Conservation (phyloP, 1,139 yeast species). For the Pichia sp. region DNA sequence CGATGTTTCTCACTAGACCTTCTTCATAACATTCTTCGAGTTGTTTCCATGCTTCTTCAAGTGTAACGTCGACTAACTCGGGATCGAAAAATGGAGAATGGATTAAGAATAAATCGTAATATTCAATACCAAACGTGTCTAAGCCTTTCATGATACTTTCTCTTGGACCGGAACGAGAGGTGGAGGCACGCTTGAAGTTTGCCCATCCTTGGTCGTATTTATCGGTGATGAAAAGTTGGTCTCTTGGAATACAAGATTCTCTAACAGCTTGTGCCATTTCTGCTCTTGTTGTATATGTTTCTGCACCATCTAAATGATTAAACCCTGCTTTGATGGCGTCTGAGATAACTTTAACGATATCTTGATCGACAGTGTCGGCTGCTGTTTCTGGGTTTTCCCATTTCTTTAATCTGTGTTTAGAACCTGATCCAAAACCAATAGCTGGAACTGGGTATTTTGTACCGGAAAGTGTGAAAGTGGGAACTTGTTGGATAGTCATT, state of each 20-base stretch:
- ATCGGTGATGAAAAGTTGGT: slow-evolving; percentile 55
- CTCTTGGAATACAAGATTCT: slow-evolving; percentile 43
- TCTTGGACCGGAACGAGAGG: slow-evolving; percentile 29
- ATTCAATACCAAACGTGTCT: slow-evolving; percentile 37
- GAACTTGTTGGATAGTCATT: slow-evolving; percentile 11
- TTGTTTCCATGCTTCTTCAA: slow-evolving; percentile 37
- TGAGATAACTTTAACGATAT: slow-evolving; percentile 41
- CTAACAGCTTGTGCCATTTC: slow-evolving; percentile 55
- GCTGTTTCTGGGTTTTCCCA: slow-evolving; percentile 33
- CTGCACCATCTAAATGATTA: slow-evolving; percentile 60
- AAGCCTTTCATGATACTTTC: slow-evolving; percentile 39
- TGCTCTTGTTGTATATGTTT: slow-evolving; percentile 53
- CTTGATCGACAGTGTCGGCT: slow-evolving; percentile 31
- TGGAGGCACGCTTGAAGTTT: slow-evolving; percentile 28
- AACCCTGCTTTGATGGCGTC: slow-evolving; percentile 43
- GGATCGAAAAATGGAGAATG: slow-evolving; percentile 42
- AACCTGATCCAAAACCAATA: slow-evolving; percentile 52
- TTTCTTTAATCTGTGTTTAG: slow-evolving; percentile 56
- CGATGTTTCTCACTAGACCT: slow-evolving; percentile 38
- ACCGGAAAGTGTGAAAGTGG: slow-evolving; percentile 38
- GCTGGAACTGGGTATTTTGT: slow-evolving; percentile 37
- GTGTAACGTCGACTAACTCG: slow-evolving; percentile 37
- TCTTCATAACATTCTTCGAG: slow-evolving; percentile 35
- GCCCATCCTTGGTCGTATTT: slow-evolving; percentile 44
- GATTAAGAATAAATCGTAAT: slow-evolving; percentile 50